These are phyloP conservation scores for Allium cepa DNA, from an alignment of 106 monocot genomes.

Conservation along the genomic window DNA sequence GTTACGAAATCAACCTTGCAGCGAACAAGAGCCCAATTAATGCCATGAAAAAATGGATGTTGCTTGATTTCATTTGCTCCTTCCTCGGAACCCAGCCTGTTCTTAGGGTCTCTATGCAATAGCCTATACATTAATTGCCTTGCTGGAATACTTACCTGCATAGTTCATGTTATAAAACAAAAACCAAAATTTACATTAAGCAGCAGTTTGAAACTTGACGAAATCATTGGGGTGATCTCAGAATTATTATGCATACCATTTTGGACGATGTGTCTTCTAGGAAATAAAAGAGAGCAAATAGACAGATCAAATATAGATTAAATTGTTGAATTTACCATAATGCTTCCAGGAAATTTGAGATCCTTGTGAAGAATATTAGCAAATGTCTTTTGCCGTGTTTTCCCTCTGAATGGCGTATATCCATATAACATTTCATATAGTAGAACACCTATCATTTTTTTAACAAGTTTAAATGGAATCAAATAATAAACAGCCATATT, in stretches of 20 bases:
- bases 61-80: conserved; percentile 90
- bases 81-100: conserved; percentile 75
- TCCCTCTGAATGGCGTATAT: conserved; percentile 92
- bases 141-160: conserved; percentile 66
- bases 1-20: conserved; percentile 38
- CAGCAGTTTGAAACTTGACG: too few relatives aligned
- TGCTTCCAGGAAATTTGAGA: conserved; percentile 79
- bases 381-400: conserved; percentile 94
- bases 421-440: conserved; percentile 98
- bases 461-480: neutral
- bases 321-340: conserved; percentile 27
- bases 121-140: conserved; percentile 69
- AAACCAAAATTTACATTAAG: neutral
- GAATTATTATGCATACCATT: too few relatives aligned
- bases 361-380: conserved; percentile 96
- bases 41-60: conserved; percentile 74
- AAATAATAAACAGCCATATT: too few relatives aligned
- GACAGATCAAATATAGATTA: neutral
- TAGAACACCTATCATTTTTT: conserved; percentile 54
- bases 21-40: conserved; percentile 90
- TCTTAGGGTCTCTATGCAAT: conserved; percentile 82
- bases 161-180: neutral
- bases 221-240: too few relatives aligned
- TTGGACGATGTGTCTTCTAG: neutral
- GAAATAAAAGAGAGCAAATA: neutral